Base-by-base conservation (phyloP, 2,329 filamentous ascomycete genomes). In the Trichoderma sp. region DNA sequence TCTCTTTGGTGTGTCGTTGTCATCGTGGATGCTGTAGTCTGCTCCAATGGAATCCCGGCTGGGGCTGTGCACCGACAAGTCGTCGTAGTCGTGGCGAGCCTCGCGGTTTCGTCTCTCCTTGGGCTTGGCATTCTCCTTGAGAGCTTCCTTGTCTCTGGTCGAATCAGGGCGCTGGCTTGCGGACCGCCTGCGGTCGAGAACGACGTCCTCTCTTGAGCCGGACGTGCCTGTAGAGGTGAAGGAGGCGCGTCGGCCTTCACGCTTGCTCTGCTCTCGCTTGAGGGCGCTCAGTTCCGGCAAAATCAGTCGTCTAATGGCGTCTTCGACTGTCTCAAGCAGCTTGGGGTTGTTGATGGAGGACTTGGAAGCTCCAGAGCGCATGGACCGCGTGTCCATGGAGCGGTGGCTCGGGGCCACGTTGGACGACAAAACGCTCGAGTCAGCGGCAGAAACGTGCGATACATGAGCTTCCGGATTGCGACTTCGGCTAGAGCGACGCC, bases 281-380 rank as follows among this genome's bases (percentile, higher is more conserved):
- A 99, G 81, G 10, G 93, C 92, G 71, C 92, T 94, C 51, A 99
- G 82, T 76, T 99, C 94, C 0, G 95, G 95, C 3, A 99, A 79
- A 61, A 97, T 96, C 57, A 97, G 83, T 56, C 93, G 86, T 68
- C 92, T 89, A 72, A 97, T 96, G 15, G 93, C 93, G 78, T 97
- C 93, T 78, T 97, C 93, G 3, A 97, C 93, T 0, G 93, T 95
- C 72, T 95, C 91, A 2, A 97, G 83, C 2, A 97, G 80, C 74
- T 92, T 95, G 0, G 93, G 93, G 72, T 97, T 97, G 78, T 96
- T 96, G 75, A 96, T 91, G 0, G 91, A 94, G 3, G 92, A 91
- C 62, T 84, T 86, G 30, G 85, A 86, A 26, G 77, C 77, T 7
- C 77, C 79, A 0, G 82, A 84, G 63, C 79, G 81, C 66, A 80